Base-by-base conservation (phyloP, 805 yeast genomes). In the Yamadazyma laniorum region DNA sequence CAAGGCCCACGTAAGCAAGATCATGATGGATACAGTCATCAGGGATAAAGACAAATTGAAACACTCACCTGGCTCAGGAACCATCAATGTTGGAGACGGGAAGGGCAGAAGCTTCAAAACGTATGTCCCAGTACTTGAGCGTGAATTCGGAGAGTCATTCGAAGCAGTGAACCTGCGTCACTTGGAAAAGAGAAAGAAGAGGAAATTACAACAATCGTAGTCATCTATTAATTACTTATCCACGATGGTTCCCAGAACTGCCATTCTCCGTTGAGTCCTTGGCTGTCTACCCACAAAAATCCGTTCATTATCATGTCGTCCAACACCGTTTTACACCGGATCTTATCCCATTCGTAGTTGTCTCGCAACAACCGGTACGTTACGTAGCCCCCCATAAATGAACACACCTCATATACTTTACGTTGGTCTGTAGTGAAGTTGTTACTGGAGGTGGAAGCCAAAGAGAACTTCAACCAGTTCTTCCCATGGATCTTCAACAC, bases 291-390 rank as follows among this genome's bases (percentile, higher is more conserved):
- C 99, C 99, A 91, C 11, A 91, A 63, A 37, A 88, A 69, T 3
- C 98, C 97, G 35, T 73, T 73, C 45, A 83, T 70, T 1, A 90
- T 83, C 87, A 91, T 80, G 32, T 85, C 91, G 26, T 85, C 82
- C 4, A 91, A 53, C 4, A 80, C 82, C 0, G 79, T 63, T 45
- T 72, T 72, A 37, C 85, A 72, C 39, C 96, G 65, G 2, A 75
- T 64, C 2, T 55, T 53, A 34, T 74, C 78, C 99, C 99, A 91
- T 1, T 71, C 70, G 42, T 82, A 75, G 53, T 91, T 93, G 49
- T 83, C 96, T 11, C 72, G 58, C 26, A 91, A 61, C 19, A 89
- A 58, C 2, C 78, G 61, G 5, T 72, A 69, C 3, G 86, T 74
- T 1, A 88, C 86, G 54, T 70, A 85, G 0, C 74, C 73, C 4